Base-by-base conservation (phyloP, 805 yeast species). In the Candida krabiensis region DNA sequence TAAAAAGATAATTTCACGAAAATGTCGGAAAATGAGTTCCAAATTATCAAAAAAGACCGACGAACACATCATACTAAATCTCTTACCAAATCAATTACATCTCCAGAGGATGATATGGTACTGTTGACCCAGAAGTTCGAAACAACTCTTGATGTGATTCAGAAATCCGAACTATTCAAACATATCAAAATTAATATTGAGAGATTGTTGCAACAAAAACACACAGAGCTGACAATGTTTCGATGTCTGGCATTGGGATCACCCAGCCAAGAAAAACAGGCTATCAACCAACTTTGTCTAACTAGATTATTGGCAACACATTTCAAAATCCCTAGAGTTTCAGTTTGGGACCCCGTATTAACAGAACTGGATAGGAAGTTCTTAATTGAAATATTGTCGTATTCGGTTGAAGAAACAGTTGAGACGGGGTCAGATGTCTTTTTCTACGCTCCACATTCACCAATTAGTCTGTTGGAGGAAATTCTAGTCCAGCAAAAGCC, bases 371-470 rank as follows among this genome's bases (percentile, higher is more conserved):
- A 64, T 22, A 37, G 11, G 3, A 28, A 24, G 2, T 49, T 60
- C 19, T 17, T 63, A 5, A 13, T n/a, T 5, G 23, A 27, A 1
- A 17, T 40, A 4, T 37, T 53, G 3, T 27, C 40, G 4, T 54
- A 37, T 33, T 16, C 12, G 11, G 50, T 58, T 16, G 44, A 46
- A 16, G 52, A 53, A 35, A 22, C 13, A 5, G 28, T 26, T 15
- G 38, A 31, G 2, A 21, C 17, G 3, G 19, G 32, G 3, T 35
- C 24, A 12, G 11, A n/a, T 2, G 26, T 35, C 6, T 36, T 63
- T 13, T 62, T 52, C 28, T 64, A 46, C 37, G 50, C 63, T 57
- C 68, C 69, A 0, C 69, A 64, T 47, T 44, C 54, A 9, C 68
- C 68, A 2, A 53, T 62, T 4, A 41, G 39, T 5, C 41, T 53